phyloP scores from a whole-genome alignment of 306 rosid genomes.

The Cucurbita ficifolia region DNA sequence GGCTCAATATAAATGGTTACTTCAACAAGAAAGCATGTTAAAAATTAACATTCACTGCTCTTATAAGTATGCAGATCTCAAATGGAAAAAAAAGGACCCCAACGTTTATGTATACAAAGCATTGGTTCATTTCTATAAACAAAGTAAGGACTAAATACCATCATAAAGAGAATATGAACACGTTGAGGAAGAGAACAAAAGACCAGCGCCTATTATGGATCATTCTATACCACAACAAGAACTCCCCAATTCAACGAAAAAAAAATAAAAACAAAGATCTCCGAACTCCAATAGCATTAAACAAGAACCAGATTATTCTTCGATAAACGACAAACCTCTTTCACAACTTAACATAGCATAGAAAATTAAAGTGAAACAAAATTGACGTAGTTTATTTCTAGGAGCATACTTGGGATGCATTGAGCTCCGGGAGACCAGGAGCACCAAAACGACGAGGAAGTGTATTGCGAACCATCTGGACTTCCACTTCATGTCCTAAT shows the following conservation, averaged over 20 bases:
- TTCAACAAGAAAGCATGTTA: neutral
- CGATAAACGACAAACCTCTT: neutral
- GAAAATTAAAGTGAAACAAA: neutral
- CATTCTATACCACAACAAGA: neutral
- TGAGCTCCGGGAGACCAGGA: slow-evolving; percentile 96
- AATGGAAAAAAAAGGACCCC: neutral
- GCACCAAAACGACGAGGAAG: slow-evolving; percentile 99
- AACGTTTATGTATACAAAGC: neutral
- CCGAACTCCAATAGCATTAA: neutral
- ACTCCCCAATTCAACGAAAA: neutral
- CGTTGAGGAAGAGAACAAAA: neutral
- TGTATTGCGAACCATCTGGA: slow-evolving; percentile 95
- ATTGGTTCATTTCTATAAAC: neutral
- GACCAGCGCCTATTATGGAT: neutral
- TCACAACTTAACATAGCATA: neutral
- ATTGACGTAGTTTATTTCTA: slow-evolving; percentile 6
- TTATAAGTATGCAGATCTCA: neutral
- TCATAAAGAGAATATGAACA: neutral
- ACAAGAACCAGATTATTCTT: neutral
- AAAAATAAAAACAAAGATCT: neutral
- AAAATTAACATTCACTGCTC: neutral
- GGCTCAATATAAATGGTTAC: neutral
- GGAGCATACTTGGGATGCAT: slow-evolving; percentile 86
- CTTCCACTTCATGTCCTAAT: slow-evolving; percentile 98
- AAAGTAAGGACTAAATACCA: neutral